Evolutionary conservation across 306 rosid species (phyloP).

Genomic region (Vicia faba): DNA sequence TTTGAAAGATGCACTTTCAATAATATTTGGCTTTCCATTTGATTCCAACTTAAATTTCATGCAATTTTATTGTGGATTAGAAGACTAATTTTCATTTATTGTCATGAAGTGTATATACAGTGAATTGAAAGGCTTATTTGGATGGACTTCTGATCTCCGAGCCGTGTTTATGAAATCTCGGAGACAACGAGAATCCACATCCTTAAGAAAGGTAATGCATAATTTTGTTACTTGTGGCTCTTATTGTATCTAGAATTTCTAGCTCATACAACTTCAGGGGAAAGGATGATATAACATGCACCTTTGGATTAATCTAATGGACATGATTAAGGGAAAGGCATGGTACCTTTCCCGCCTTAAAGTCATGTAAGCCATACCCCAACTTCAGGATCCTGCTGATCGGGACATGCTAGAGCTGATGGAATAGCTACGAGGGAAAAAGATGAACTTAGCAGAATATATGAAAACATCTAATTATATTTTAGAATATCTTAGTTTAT

Average conservation of each 20-base stretch:
- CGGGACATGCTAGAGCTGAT: neutral
- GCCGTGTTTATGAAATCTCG: constrained; percentile 61
- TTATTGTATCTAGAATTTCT: constrained; percentile 1
- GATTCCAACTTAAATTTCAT: neutral
- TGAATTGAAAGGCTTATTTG: constrained; percentile 85
- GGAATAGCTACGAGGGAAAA: too few species aligned
- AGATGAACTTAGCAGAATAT: neutral
- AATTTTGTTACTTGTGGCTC: constrained; percentile 24
- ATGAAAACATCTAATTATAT: neutral
- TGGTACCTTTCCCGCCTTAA: too few species aligned
- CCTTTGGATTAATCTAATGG: too few species aligned
- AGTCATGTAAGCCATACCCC: too few species aligned
- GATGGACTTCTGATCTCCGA: constrained; percentile 87
- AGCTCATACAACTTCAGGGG: too few species aligned
- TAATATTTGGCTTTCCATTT: too few species aligned
- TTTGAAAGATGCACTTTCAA: too few species aligned
- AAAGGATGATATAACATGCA: too few species aligned
- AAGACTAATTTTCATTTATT: constrained; percentile 8
- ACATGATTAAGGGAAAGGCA: too few species aligned
- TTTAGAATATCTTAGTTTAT: neutral
- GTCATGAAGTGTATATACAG: constrained; percentile 70
- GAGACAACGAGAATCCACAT: constrained; percentile 66
- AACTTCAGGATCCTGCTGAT: constrained; percentile 4
- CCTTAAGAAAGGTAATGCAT: constrained; percentile 60
- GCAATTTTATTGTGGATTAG: constrained; percentile 11